These are phyloP conservation scores for Aspergillus campestris DNA, from an alignment of 495 filamentous ascomycete species.

Conservation along the genomic window DNA sequence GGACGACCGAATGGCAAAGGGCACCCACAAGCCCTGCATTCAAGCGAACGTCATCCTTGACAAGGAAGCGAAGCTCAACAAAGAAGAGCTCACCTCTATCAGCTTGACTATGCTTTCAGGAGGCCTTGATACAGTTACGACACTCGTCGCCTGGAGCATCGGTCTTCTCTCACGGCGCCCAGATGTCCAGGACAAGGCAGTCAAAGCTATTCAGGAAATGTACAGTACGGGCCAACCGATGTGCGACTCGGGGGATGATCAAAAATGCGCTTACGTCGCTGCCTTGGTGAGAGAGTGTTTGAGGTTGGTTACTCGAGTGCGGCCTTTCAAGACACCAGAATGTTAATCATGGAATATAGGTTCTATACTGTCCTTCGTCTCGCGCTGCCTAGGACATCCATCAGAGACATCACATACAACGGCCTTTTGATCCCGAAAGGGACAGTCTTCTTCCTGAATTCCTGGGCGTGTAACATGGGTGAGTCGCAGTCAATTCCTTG, in stretches of 20 bases:
- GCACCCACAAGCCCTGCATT: conserved; percentile 53
- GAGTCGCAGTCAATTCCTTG: conserved; percentile 5
- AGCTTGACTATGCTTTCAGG: conserved; percentile 56
- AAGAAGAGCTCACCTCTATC: conserved; percentile 52
- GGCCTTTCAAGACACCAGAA: neutral
- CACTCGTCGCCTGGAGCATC: conserved; percentile 55
- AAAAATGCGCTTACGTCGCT: conserved; percentile 51
- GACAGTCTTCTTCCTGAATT: conserved; percentile 56
- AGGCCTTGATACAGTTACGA: conserved; percentile 56
- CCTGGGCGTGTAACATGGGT: conserved; percentile 59
- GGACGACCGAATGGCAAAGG: conserved; percentile 49
- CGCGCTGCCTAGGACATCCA: conserved; percentile 51
- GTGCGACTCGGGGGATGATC: conserved; percentile 50
- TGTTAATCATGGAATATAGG: conserved; percentile 14
- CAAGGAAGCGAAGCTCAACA: conserved; percentile 49
- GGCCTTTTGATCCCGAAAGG: conserved; percentile 48
- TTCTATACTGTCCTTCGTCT: conserved; percentile 54
- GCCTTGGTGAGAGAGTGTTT: conserved; percentile 53
- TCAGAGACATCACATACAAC: conserved; percentile 51
- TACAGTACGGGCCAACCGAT: conserved; percentile 45
- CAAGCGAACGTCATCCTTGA: conserved; percentile 57
- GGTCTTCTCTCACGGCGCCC: conserved; percentile 47
- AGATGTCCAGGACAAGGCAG: conserved; percentile 53
- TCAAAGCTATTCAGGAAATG: conserved; percentile 44
- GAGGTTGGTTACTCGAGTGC: conserved; percentile 22